phyloP scores from a whole-genome alignment of 1,284 basidiomycete genomes.

The Neonothopanus nambi region DNA sequence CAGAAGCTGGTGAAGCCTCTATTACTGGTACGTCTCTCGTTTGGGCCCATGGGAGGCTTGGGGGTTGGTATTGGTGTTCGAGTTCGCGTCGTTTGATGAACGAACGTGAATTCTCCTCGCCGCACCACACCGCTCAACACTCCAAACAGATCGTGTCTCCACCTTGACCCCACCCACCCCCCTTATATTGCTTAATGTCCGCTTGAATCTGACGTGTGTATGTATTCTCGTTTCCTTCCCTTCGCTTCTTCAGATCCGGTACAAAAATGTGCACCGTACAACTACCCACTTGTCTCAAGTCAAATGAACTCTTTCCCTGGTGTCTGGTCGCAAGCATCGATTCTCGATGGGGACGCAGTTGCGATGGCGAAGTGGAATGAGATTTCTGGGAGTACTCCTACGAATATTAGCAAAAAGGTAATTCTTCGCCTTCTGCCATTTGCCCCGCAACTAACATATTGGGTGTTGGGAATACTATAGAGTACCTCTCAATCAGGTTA shows the following conservation, averaged over 20 bases:
- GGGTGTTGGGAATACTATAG: too few species aligned
- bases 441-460: too few species aligned
- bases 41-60: too few species aligned
- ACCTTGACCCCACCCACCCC: too few species aligned
- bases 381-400: constrained; percentile 30
- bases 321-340: constrained; percentile 43
- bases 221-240: background rate
- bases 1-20: constrained; percentile 8
- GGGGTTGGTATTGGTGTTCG: too few species aligned
- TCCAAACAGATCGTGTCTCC: too few species aligned
- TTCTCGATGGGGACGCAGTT: constrained; percentile 45
- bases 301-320: constrained; percentile 46
- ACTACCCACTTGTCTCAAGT: constrained; percentile 39
- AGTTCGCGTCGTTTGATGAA: too few species aligned
- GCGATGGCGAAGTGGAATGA: constrained; percentile 42
- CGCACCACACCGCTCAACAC: too few species aligned
- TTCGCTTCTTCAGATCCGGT: constrained; percentile 26
- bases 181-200: background rate
- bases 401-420: constrained; percentile 14
- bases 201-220: background rate
- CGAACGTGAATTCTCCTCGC: too few species aligned
- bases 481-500: background rate
- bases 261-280: constrained; percentile 42
- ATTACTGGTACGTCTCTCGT: background rate
- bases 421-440: too few species aligned